Base-by-base conservation (phyloP, 805 yeast species). In the Suhomyces emberorum region DNA sequence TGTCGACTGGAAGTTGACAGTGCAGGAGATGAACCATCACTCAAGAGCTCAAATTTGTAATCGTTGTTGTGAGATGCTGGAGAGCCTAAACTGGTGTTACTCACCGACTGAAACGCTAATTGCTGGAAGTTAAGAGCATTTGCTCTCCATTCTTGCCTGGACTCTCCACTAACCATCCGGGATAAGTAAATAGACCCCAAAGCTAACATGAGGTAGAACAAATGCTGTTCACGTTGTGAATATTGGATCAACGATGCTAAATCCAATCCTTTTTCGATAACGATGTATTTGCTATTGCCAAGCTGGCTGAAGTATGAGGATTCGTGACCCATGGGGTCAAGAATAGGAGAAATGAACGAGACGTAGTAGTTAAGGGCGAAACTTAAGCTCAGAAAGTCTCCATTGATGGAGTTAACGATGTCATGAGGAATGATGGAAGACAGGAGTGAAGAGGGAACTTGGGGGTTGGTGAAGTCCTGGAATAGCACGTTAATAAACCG, bases 161-260 rank as follows among this genome's bases (percentile, higher is more conserved):
- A 25, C 10, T 30, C 43, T 4, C 38, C 39, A 3, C 19, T 21
- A 3, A 32, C 18, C 17, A 44, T 36, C 28, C 49, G 50, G 12
- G 52, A 49, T 5, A 57, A 39, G 37, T 54, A 55, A 10, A 54
- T 49, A 7, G 55, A 49, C 1, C 62, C 62, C 30, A 57, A 38
- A 1, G 59, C 44, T 12, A 55, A 39, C 20, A 55, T 49, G 17
- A 57, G 38, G 37, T 54, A 51, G 35, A 55, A 55, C 16, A 57
- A 33, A 15, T 49, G 49, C 19, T 39, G 40, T 22, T 52, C 43
- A 14, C 31, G 37, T 34, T 53, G 61, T 4, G 60, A 48, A 38
- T 55, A 57, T 33, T 57, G 51, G 7, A 55, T 43, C 27, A 57
- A 38, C 4, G 51, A 36, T 2, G 48, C 26, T 14, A 54, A 37